phyloP scores from a whole-genome alignment of 2,329 filamentous ascomycete genomes.

The Tolypocladium paradoxum region DNA sequence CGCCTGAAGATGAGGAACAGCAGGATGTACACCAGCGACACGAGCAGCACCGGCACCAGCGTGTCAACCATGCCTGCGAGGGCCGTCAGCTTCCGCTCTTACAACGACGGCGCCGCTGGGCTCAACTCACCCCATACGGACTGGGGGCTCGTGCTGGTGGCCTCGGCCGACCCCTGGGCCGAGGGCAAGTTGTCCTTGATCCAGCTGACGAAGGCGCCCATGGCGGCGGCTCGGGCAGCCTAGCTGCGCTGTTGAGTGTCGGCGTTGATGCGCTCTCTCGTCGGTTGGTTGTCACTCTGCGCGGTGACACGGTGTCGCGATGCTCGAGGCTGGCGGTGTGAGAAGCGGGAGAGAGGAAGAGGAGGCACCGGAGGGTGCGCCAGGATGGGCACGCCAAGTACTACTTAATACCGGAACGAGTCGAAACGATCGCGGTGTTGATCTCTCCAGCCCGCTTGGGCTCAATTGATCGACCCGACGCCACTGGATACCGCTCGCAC shows the following conservation, averaged over 20 bases:
- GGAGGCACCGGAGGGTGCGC: no score
- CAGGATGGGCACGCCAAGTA: no score
- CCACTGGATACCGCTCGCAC: no score
- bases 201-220: conserved; percentile 29
- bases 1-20: conserved; percentile 40
- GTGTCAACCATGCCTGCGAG: conserved; percentile 34
- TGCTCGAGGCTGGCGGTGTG: no score
- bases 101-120: neutral
- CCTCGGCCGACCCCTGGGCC: conserved; percentile 13
- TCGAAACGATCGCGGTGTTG: no score
- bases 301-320: no score
- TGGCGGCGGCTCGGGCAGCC: conserved; percentile 12
- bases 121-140: conserved; percentile 23
- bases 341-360: no score
- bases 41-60: conserved; percentile 39
- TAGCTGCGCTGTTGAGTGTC: neutral
- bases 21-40: conserved; percentile 35
- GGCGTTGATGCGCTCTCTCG: neutral
- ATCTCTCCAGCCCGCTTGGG: no score
- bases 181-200: conserved; percentile 20
- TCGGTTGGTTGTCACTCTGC: no score
- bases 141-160: conserved; percentile 14
- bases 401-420: no score
- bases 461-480: neutral
- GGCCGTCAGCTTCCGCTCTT: neutral